A percentile compares a stretch with the other conserved stretches of the same genome.
phyloP scores from a whole-genome alignment of 129 eudicot species.

The Flaveria linearis region DNA sequence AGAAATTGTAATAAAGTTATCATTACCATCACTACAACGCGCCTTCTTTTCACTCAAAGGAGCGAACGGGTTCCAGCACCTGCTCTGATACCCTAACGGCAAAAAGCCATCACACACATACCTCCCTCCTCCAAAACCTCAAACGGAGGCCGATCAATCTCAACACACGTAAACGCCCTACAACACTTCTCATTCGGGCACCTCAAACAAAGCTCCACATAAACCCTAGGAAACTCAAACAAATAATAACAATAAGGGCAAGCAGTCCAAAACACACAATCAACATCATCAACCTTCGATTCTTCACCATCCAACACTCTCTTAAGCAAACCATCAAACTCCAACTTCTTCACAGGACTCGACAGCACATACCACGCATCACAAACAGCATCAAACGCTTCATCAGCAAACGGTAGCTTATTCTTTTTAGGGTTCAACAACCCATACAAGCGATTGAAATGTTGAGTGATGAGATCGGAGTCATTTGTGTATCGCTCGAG shows the following conservation, averaged over 20 bases:
- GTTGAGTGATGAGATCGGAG: conserved; percentile 30
- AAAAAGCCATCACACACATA: conserved; percentile 51
- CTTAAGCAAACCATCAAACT: conserved; percentile 42
- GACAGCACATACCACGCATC: conserved; percentile 57
- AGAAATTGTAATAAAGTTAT: conserved; percentile 26
- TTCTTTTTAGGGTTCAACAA: conserved; percentile 42
- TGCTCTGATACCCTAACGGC: conserved; percentile 38
- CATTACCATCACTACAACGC: conserved; percentile 2
- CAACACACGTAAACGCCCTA: conserved; percentile 56
- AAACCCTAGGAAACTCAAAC: conserved; percentile 60
- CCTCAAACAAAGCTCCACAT: conserved; percentile 54
- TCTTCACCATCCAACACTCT: conserved; percentile 5
- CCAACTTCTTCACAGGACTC: conserved; percentile 29
- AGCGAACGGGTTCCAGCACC: conserved; percentile 41
- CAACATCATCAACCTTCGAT: not conserved
- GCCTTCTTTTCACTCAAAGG: conserved; percentile 13
- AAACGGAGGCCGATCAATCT: conserved; percentile 42
- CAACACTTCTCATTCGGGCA: conserved; percentile 62
- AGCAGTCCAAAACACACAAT: conserved; percentile 57
- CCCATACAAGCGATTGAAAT: conserved; percentile 23
- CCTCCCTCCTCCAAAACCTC: conserved; percentile 44
- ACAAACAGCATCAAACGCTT: conserved; percentile 45
- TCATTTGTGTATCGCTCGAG: conserved; percentile 37
- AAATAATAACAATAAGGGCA: conserved; percentile 78
- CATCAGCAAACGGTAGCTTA: conserved; percentile 41